Conservation (phyloP, 352 stramenopile species). For the Pythium scleroteichum region DNA sequence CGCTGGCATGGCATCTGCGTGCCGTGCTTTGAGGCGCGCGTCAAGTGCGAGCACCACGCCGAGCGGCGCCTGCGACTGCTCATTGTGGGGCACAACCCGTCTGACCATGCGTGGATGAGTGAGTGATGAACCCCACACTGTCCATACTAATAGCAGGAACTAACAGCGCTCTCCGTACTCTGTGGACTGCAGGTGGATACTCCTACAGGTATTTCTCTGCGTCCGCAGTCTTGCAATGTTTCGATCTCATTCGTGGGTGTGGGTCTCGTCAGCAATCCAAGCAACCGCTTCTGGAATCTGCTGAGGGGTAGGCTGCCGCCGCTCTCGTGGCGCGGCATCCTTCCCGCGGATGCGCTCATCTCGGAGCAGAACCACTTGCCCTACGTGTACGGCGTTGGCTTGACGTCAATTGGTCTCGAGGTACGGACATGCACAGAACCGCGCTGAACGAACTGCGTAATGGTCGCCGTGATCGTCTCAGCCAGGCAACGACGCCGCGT, state of each 20-base stretch:
- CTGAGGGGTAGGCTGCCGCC: slow-evolving; percentile 64
- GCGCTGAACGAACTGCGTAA: too few species aligned
- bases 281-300: slow-evolving; percentile 89
- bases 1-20: slow-evolving; percentile 78
- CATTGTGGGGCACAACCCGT: slow-evolving; percentile 89
- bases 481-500: slow-evolving; percentile 83
- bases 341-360: slow-evolving; percentile 59
- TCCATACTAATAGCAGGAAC: too few species aligned
- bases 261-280: slow-evolving; percentile 58
- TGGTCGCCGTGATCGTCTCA: too few species aligned
- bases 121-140: too few species aligned
- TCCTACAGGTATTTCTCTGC: slow-evolving; percentile 76
- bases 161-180: not conserved
- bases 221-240: too few species aligned
- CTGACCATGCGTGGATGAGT: slow-evolving; percentile 79
- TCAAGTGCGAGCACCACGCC: slow-evolving; percentile 57
- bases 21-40: slow-evolving; percentile 55
- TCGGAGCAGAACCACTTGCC: slow-evolving; percentile 76
- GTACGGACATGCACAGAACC: too few species aligned
- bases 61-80: slow-evolving; percentile 76
- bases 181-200: slow-evolving; percentile 34
- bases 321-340: slow-evolving; percentile 58
- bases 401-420: slow-evolving; percentile 85
- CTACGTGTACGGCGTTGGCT: slow-evolving; percentile 58
- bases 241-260: too few species aligned